Evolutionary conservation across 192 early-diverging fungal genomes (phyloP).

Genomic region (Glomus cerebriforme): DNA sequence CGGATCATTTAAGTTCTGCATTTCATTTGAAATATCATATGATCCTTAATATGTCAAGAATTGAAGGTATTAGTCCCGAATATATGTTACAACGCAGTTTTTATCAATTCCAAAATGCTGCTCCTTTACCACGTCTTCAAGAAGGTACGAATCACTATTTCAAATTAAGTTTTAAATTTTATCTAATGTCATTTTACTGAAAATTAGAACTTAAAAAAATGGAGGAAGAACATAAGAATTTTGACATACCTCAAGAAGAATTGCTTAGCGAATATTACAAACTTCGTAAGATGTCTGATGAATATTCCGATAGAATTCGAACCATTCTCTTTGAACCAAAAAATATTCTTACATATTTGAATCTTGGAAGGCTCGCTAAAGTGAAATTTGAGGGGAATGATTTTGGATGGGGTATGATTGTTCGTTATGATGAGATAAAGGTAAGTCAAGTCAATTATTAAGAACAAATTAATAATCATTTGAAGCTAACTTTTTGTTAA

Average conservation of each 20-base stretch:
- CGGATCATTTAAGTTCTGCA: conserved; percentile 87
- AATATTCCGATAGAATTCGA: conserved; percentile 64
- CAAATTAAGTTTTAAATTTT: background rate
- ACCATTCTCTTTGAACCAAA: conserved; percentile 82
- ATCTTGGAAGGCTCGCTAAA: conserved; percentile 80
- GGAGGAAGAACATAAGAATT: conserved; percentile 52
- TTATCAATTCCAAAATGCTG: conserved; percentile 88
- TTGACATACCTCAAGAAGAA: conserved; percentile 71
- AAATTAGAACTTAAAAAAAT: conserved; percentile 55
- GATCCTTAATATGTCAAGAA: conserved; percentile 92
- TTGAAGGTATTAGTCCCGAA: conserved; percentile 92
- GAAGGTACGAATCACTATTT: conserved; percentile 40
- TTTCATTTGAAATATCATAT: conserved; percentile 97
- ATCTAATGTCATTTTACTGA: background rate
- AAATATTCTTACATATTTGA: conserved; percentile 80
- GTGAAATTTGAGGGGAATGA: conserved; percentile 62
- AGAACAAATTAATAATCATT: background rate
- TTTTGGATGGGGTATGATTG: conserved; percentile 93
- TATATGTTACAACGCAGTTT: conserved; percentile 91
- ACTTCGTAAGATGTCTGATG: conserved; percentile 69
- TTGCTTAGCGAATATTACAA: conserved; percentile 74
- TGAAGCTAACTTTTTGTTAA: too few species aligned
- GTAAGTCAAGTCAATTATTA: conserved; percentile 15
- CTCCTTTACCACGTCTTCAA: conserved; percentile 79
- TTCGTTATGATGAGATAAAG: conserved; percentile 66